Evolutionary conservation across 768 basidiomycete genomes (phyloP), one percentile per base, ranked within the genome.

Genomic region (Leucosporidium yakuticum): DNA sequence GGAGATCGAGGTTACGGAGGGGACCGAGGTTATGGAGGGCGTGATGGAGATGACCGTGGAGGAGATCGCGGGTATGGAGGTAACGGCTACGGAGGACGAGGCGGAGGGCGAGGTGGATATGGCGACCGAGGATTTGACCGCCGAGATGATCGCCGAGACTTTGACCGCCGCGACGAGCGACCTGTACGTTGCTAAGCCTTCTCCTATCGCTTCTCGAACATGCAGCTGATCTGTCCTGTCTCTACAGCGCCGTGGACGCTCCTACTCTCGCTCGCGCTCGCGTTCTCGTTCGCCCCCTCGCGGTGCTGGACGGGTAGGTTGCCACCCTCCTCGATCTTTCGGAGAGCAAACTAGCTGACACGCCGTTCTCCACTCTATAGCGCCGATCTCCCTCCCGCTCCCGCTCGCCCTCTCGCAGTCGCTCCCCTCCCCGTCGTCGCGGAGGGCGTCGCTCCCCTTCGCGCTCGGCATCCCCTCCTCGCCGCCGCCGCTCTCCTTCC

Each of bases 51-150:
- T n/a, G n/a, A n/a, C 4, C 56, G 56, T 21, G 39, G 57, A 0
- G 23, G 60, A 4, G 77, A 87, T 3, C 85, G 87, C 2, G 75
- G 85, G n/a, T 29, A 56, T 4, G 63, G 68, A 23, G 63, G 65
- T 36, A 44, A 44, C 21, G 67, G 67, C 12, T 29, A 55, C 47
- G 36, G 44, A 17, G 56, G 56, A 25, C 57, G 56, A 8, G 39
- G 39, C 17, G 39, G 39, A 20, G 49, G 59, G 1, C 53, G 51
- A 1, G 61, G 59, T 17, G 57, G 64, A 0, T 44, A 21, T 21
- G 32, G 49, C 5, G 34, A 59, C 23, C 57, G 59, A 29, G 64
- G 58, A 14, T 65, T 60, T 23, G 34, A 49, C 0, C 25, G 39
- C 21, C 59, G 58, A 2, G 77, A 87, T 4, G 53, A 31, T 15